These are phyloP conservation scores for Solanum rostratum DNA, from an alignment of 257 asterid species.

Conservation along the genomic window DNA sequence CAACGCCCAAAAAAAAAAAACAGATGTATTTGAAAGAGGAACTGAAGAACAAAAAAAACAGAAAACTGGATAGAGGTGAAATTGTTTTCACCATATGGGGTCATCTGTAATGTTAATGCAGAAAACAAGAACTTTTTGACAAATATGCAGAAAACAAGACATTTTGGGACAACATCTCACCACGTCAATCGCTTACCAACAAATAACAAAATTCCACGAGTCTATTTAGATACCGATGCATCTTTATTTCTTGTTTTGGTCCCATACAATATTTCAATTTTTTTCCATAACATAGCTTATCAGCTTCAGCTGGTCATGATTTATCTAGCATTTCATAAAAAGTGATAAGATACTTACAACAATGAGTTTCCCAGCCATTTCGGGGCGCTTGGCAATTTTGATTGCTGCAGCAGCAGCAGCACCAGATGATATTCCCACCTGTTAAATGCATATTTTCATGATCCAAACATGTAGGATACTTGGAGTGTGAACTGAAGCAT, in stretches of 20 bases:
- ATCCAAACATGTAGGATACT: background rate
- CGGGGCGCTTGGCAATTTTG: constrained; percentile 63
- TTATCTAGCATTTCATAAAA: background rate
- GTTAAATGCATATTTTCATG: constrained; percentile 1
- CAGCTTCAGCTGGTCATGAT: background rate
- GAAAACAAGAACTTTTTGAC: background rate
- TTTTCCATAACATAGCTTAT: background rate
- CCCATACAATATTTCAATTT: background rate
- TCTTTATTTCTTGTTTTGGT: background rate
- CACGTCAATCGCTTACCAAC: background rate
- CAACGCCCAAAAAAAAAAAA: background rate
- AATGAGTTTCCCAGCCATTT: constrained; percentile 78
- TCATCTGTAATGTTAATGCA: background rate
- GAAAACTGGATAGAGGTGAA: background rate
- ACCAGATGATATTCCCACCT: constrained; percentile 96
- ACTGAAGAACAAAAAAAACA: background rate
- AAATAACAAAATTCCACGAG: background rate
- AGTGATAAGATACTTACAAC: constrained; percentile 43
- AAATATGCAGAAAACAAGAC: background rate
- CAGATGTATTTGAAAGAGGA: background rate
- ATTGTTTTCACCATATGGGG: background rate
- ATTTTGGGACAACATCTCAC: background rate
- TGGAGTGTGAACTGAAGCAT: too few species aligned
- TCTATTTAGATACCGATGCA: background rate
- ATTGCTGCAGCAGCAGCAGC: constrained; percentile 90